Conservation (phyloP, 345 rosid species). For the Syzygium aromaticum region DNA sequence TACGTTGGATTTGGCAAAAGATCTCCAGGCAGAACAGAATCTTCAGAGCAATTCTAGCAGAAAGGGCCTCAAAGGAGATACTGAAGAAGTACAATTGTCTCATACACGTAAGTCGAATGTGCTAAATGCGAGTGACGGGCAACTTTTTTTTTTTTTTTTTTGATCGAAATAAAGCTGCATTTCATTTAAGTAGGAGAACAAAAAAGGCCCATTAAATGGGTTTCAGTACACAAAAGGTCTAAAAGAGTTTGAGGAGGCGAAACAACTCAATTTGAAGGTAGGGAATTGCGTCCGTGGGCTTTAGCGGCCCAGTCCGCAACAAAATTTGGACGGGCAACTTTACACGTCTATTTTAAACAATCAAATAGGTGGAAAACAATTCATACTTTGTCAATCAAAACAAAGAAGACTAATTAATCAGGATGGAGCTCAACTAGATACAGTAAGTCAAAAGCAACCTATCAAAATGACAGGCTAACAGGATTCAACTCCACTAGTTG, state of each 20-base stretch:
- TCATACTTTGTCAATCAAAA: neutral
- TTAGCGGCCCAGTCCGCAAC: too few species aligned
- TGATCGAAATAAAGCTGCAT: too few species aligned
- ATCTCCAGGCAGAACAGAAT: neutral
- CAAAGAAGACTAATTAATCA: neutral
- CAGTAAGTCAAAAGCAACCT: neutral
- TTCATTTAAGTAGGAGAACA: too few species aligned
- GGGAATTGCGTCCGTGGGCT: too few species aligned
- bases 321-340: neutral
- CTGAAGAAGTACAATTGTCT: neutral
- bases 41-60: neutral
- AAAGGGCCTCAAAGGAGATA: neutral
- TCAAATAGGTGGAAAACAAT: neutral
- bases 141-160: neutral
- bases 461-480: neutral
- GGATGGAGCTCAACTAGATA: neutral
- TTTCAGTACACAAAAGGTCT: too few species aligned
- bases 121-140: neutral
- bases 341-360: neutral
- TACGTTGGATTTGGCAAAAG: neutral
- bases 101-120: neutral
- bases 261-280: too few species aligned
- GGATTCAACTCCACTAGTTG: neutral
- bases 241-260: too few species aligned
- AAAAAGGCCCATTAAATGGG: too few species aligned